phyloP scores from a whole-genome alignment of 2,329 filamentous ascomycete genomes.

The Akanthomyces lecanii region DNA sequence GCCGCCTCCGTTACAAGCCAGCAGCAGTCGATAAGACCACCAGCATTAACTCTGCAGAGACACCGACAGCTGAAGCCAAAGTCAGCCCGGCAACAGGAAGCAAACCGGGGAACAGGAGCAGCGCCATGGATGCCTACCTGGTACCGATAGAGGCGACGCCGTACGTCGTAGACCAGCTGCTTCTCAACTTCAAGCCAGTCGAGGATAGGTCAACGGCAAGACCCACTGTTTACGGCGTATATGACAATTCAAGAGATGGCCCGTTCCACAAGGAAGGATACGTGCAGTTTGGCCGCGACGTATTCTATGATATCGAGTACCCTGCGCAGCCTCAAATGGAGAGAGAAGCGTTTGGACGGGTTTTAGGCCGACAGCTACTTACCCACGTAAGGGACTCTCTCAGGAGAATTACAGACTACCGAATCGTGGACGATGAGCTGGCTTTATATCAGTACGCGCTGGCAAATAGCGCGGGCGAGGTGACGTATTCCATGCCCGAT shows the following conservation, averaged over 20 bases:
- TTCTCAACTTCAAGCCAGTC: not conserved
- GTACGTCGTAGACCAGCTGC: not conserved
- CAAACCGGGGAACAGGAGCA: not conserved
- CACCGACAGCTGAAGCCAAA: too few relatives aligned
- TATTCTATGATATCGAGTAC: too few relatives aligned
- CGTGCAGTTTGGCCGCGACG: not conserved
- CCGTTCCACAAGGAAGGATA: not conserved
- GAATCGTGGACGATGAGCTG: not conserved
- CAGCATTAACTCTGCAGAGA: not conserved
- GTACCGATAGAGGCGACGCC: not conserved
- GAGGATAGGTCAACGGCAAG: not conserved
- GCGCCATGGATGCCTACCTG: not conserved
- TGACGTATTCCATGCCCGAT: not conserved
- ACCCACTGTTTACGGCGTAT: not conserved
- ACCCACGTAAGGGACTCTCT: not conserved
- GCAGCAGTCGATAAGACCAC: not conserved
- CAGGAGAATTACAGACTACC: not conserved
- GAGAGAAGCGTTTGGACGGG: not conserved
- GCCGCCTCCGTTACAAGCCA: not conserved
- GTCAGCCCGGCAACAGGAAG: too few relatives aligned
- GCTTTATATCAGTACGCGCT: not conserved
- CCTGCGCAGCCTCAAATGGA: not conserved
- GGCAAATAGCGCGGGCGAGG: conserved; percentile 1
- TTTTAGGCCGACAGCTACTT: not conserved
- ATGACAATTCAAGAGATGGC: not conserved